Evolutionary conservation across 805 yeast species (phyloP).

Genomic region (Brettanomyces sp.): DNA sequence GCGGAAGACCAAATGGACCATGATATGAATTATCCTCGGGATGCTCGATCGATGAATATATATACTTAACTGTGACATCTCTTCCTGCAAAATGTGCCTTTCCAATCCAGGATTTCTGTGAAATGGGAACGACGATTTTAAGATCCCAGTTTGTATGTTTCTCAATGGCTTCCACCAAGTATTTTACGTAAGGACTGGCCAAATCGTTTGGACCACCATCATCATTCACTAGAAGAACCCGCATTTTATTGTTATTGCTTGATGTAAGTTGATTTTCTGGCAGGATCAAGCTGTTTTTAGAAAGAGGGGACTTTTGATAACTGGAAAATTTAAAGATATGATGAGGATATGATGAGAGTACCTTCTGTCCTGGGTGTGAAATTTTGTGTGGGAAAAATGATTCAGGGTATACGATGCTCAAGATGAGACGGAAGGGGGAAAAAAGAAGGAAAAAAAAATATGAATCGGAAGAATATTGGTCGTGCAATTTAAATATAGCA

Average conservation of each 20-base stretch:
- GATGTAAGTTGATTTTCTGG: too few species aligned
- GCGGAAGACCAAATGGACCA: conserved; percentile 61
- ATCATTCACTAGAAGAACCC: conserved; percentile 64
- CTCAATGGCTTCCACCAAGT: conserved; percentile 61
- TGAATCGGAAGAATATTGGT: too few species aligned
- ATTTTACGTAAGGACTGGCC: conserved; percentile 78
- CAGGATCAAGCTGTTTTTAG: too few species aligned
- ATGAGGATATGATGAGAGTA: background rate
- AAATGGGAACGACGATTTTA: conserved; percentile 77
- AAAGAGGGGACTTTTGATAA: too few species aligned
- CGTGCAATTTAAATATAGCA: too few species aligned
- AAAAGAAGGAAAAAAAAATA: background rate
- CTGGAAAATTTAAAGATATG: too few species aligned
- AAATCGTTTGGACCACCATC: conserved; percentile 86
- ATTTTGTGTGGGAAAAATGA: background rate
- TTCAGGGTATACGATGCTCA: too few species aligned
- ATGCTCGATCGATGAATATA: conserved; percentile 43
- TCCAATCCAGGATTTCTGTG: conserved; percentile 91
- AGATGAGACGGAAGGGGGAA: background rate
- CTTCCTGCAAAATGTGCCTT: conserved; percentile 90
- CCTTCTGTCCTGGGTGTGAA: background rate
- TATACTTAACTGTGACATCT: conserved; percentile 48
- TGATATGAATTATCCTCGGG: conserved; percentile 43
- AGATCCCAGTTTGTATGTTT: conserved; percentile 73
- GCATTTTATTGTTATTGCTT: conserved; percentile 5